These are phyloP conservation scores for Fusarium buxicola DNA, from an alignment of 2,329 filamentous ascomycete species.

Conservation along the genomic window DNA sequence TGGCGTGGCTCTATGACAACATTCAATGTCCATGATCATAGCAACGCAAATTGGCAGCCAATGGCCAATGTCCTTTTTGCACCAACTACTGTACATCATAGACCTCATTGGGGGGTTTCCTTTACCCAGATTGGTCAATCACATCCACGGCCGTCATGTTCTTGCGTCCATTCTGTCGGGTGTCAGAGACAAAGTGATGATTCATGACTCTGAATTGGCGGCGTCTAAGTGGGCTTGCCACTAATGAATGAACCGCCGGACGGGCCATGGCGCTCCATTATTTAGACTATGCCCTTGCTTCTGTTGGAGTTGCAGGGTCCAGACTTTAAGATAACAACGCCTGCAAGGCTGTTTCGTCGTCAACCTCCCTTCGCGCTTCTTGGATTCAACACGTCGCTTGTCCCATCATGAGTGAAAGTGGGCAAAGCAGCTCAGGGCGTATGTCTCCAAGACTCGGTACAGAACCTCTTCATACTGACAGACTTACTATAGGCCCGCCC, in stretches of 20 bases:
- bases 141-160: neutral
- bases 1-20: neutral
- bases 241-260: neutral
- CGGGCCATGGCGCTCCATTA: neutral
- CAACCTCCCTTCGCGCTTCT: no score
- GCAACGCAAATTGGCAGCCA: conserved; percentile 29
- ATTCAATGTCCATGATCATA: neutral
- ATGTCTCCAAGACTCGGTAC: neutral
- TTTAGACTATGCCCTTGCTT: conserved; percentile 1
- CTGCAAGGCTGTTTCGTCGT: no score
- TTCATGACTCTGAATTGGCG: conserved; percentile 36
- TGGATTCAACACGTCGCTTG: neutral
- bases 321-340: conserved; percentile 11
- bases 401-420: conserved; percentile 29
- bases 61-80: conserved; percentile 18
- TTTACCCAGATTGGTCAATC: neutral
- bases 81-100: conserved; percentile 10
- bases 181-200: conserved; percentile 29
- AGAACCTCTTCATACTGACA: conserved; percentile 1
- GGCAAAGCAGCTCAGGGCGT: conserved; percentile 20
- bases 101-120: neutral
- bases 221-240: conserved; percentile 4
- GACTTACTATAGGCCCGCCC: conserved; percentile 7
- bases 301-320: conserved; percentile 17
- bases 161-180: conserved; percentile 2